phyloP scores from a whole-genome alignment of 352 stramenopile species.

The Proteromonas lacertae region DNA sequence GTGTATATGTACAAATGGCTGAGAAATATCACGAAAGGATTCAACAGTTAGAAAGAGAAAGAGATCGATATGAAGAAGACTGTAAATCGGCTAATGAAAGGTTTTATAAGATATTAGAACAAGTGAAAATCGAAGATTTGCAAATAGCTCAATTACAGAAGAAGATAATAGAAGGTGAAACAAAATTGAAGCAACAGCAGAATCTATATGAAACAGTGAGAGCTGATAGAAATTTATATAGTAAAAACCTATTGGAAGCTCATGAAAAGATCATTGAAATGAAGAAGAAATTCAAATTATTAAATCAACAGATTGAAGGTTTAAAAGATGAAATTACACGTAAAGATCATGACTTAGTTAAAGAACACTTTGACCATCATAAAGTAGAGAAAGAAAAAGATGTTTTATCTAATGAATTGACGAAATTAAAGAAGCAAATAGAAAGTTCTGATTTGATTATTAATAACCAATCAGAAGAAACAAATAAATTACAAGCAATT shows the following conservation, averaged over 20 bases:
- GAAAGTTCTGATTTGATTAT: constrained; percentile 43
- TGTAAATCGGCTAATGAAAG: constrained; percentile 26
- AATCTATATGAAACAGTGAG: constrained; percentile 44
- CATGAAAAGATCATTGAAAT: constrained; percentile 46
- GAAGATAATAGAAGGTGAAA: constrained; percentile 37
- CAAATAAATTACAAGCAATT: constrained; percentile 23
- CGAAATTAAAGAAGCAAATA: constrained; percentile 55
- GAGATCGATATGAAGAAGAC: constrained; percentile 46
- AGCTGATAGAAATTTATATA: constrained; percentile 16
- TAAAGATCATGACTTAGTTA: constrained; percentile 51
- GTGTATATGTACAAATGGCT: constrained; percentile 29
- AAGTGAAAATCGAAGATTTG: constrained; percentile 20
- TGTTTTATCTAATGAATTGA: constrained; percentile 39
- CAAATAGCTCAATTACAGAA: constrained; percentile 17
- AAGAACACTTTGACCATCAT: constrained; percentile 63
- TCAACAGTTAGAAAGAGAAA: constrained; percentile 32
- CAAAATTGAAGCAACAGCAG: constrained; percentile 62
- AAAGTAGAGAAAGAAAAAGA: constrained; percentile 64
- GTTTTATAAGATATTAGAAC: constrained; percentile 30
- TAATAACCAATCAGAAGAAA: constrained; percentile 22
- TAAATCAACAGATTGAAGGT: constrained; percentile 55
- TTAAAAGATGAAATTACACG: constrained; percentile 60
- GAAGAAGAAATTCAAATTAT: constrained; percentile 51
- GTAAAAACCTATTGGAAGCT: constrained; percentile 17
- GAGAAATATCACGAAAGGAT: constrained; percentile 30